Conservation (phyloP, 2,329 filamentous ascomycete species). For the Fusarium sp. region DNA sequence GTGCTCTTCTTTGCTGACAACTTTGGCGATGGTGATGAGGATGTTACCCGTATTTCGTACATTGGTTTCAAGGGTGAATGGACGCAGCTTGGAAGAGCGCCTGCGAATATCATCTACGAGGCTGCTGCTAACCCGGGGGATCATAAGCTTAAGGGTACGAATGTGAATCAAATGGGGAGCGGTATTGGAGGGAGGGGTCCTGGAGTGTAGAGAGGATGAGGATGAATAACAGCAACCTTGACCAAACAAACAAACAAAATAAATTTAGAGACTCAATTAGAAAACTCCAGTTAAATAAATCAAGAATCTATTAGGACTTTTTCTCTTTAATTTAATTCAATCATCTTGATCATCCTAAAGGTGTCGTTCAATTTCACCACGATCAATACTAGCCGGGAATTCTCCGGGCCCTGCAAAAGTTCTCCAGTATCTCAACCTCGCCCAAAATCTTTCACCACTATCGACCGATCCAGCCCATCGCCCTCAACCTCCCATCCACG, state of each 20-base stretch:
- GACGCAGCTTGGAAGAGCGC: constrained; percentile 79
- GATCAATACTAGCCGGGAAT: constrained; percentile 31
- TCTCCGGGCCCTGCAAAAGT: constrained; percentile 38
- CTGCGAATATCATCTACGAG: constrained; percentile 90
- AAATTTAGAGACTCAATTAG: background rate
- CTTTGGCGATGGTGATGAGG: constrained; percentile 82
- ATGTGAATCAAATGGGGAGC: constrained; percentile 65
- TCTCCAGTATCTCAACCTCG: constrained; percentile 25
- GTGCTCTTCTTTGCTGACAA: constrained; percentile 94
- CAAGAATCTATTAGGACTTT: no score
- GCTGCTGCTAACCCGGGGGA: constrained; percentile 91
- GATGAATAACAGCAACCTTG: background rate
- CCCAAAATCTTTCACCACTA: constrained; percentile 42
- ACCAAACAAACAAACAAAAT: background rate
- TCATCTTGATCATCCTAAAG: background rate
- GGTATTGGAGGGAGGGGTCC: constrained; percentile 60
- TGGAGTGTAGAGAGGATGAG: constrained; percentile 42
- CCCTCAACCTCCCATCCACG: constrained; percentile 17
- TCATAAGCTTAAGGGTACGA: constrained; percentile 75
- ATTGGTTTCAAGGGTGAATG: constrained; percentile 95
- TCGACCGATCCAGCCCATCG: constrained; percentile 18
- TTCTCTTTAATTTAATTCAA: background rate
- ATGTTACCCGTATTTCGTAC: constrained; percentile 82
- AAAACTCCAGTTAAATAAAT: background rate
- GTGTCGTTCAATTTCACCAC: constrained; percentile 7